Evolutionary conservation across 1,284 basidiomycete species (phyloP).

Genomic region (Paramarasmius palmivorus): DNA sequence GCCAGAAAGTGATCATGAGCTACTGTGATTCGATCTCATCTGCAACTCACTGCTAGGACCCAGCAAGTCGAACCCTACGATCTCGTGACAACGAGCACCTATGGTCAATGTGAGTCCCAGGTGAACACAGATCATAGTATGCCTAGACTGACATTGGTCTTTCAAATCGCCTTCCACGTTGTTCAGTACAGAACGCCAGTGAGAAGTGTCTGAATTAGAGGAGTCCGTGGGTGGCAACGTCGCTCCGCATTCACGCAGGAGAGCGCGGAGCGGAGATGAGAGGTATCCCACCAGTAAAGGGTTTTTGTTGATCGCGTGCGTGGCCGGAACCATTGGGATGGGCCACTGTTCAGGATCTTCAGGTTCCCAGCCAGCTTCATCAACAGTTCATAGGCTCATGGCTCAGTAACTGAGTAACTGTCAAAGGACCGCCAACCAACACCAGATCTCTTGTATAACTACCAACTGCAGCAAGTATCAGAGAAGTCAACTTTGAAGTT

Average conservation of each 20-base stretch:
- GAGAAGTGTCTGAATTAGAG: conserved; percentile 18
- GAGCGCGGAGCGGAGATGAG: conserved; percentile 19
- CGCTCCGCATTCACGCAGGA: conserved; percentile 25
- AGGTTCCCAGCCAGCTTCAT: too few species aligned
- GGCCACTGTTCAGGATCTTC: too few species aligned
- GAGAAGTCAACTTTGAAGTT: too few species aligned
- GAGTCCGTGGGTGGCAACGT: conserved; percentile 17
- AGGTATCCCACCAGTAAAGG: conserved; percentile 18
- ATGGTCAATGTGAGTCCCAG: neutral
- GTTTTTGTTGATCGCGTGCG: too few species aligned
- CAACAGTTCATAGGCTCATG: too few species aligned
- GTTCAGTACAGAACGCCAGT: conserved; percentile 30
- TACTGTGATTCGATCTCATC: too few species aligned
- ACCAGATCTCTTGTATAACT: neutral
- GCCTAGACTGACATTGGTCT: conserved; percentile 28
- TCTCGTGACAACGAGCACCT: conserved; percentile 22
- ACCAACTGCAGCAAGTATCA: too few species aligned
- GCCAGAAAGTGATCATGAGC: too few species aligned
- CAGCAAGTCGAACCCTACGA: conserved; percentile 21
- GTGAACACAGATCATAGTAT: neutral
- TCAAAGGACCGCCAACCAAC: neutral
- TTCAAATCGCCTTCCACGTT: conserved; percentile 22
- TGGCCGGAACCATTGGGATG: too few species aligned
- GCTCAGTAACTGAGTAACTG: too few species aligned
- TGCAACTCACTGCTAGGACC: conserved; percentile 5